A percentile compares a stretch with the other conserved stretches of the same genome.
These are phyloP conservation scores for Astathelohania contejeani DNA, from an alignment of 371 early-diverging fungal species.

Conservation along the genomic window DNA sequence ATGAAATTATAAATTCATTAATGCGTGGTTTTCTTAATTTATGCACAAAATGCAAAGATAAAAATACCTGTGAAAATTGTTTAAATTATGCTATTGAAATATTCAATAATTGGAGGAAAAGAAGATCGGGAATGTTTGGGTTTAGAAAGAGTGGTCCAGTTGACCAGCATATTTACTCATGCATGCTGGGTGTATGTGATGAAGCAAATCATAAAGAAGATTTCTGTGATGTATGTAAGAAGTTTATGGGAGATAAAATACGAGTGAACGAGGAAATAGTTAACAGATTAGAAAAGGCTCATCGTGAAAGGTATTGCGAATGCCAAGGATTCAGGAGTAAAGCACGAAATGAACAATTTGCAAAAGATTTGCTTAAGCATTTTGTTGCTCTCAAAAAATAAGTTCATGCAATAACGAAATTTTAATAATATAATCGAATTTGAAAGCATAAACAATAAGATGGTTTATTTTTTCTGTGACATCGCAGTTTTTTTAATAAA, in stretches of 20 bases:
- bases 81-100: constrained; percentile 12
- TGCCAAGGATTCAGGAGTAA: too few relatives aligned
- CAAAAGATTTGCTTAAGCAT: too few relatives aligned
- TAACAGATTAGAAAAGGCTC: constrained; percentile 6
- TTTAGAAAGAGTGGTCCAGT: constrained; percentile 4
- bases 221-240: constrained; percentile 18
- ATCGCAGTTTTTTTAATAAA: too few relatives aligned
- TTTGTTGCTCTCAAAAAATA: too few relatives aligned
- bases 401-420: too few relatives aligned
- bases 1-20: constrained; percentile 9
- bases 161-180: constrained; percentile 3
- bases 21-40: constrained; percentile 10
- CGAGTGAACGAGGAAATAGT: constrained; percentile 9
- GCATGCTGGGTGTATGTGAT: constrained; percentile 17
- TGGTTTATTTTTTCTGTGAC: too few relatives aligned
- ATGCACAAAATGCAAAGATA: constrained; percentile 12
- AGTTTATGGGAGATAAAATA: constrained; percentile 6
- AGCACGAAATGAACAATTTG: too few relatives aligned
- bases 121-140: constrained; percentile 3
- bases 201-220: constrained; percentile 5
- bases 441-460: too few relatives aligned
- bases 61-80: constrained; percentile 13
- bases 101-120: constrained; percentile 21
- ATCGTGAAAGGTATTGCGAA: constrained; percentile 4
- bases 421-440: too few relatives aligned